Evolutionary conservation across 768 basidiomycete genomes (phyloP), one percentile per base, ranked within the genome.

Genomic region (Rubroboletus satanas): DNA sequence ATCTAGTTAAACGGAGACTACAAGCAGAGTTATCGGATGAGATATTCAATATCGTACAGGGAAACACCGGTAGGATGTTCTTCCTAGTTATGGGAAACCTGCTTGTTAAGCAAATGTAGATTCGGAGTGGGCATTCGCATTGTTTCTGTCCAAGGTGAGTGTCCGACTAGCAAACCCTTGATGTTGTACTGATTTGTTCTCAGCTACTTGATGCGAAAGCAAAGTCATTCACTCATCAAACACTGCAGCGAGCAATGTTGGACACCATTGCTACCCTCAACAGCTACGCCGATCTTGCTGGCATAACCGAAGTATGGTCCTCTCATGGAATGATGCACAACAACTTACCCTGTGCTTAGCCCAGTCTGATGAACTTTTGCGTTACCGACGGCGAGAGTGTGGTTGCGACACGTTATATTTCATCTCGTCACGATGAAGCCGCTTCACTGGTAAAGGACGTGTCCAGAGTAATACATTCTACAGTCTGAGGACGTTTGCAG

Each of bases 41-140:
- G 56, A 80, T 93, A 36, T 99, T 93, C 73, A 78, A 90, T 50
- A 79, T 83, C 62, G 93, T 95, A 1, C 85, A 89, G 53, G 97
- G 97, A 51, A 95, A 98, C 65, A 98, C 97, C 28, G 92, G 91
- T 88, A 55, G 50, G 76, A 61, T 32, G 31, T 33, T 49, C 18
- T 39, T 3, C 18, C 18, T 38, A 9, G 21, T 15, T 7, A 32
- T 15, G 17, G 39, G 12, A 31, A 44, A 32, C 17, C 18, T 41
- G 15, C 23, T 33, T 44, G 28, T 50, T 42, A 42, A 52, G 45
- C 14, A 44, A 48, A 38, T 48, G 28, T 45, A 88, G 96, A 99
- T 72, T 95, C 93, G 4, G 95, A 99, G 77, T 98, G 95, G 94
- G 88, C 92, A 6, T 99, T 98, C 67, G 94, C 91, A 8, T 73